Conservation (phyloP, 371 early-diverging fungal species). For the Mucor velutinosus region DNA sequence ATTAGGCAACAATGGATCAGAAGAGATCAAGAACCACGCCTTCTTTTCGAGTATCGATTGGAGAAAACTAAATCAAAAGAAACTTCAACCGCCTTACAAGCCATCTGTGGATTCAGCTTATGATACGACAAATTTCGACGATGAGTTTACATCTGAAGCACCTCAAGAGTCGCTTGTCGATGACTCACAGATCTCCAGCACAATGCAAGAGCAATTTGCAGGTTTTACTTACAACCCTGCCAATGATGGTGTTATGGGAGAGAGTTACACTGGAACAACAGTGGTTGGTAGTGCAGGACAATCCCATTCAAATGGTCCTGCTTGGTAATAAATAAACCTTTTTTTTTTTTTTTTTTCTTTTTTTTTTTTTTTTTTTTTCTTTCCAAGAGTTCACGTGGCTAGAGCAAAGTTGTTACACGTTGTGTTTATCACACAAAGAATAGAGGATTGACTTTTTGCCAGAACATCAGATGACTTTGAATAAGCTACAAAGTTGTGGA, state of each 20-base stretch:
- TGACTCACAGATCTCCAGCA: slow-evolving; percentile 81
- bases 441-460: background rate
- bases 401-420: background rate
- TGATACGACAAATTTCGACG: slow-evolving; percentile 86
- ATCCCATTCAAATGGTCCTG: slow-evolving; percentile 3
- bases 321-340: slow-evolving; percentile 3
- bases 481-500: background rate
- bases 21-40: slow-evolving; percentile 91
- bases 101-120: slow-evolving; percentile 80
- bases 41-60: slow-evolving; percentile 95
- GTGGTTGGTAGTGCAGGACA: background rate
- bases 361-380: too few species aligned
- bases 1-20: slow-evolving; percentile 84
- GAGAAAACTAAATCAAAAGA: slow-evolving; percentile 80
- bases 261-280: slow-evolving; percentile 27
- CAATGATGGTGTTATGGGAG: slow-evolving; percentile 41
- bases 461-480: background rate
- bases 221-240: slow-evolving; percentile 71
- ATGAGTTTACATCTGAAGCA: slow-evolving; percentile 79
- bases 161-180: slow-evolving; percentile 77
- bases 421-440: background rate
- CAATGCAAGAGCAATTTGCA: slow-evolving; percentile 92
- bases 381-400: background rate
- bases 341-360: too few species aligned
- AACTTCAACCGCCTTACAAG: slow-evolving; percentile 92